Conservation (phyloP, 2,329 filamentous ascomycete species). For the Cladosporium oxysporum region DNA sequence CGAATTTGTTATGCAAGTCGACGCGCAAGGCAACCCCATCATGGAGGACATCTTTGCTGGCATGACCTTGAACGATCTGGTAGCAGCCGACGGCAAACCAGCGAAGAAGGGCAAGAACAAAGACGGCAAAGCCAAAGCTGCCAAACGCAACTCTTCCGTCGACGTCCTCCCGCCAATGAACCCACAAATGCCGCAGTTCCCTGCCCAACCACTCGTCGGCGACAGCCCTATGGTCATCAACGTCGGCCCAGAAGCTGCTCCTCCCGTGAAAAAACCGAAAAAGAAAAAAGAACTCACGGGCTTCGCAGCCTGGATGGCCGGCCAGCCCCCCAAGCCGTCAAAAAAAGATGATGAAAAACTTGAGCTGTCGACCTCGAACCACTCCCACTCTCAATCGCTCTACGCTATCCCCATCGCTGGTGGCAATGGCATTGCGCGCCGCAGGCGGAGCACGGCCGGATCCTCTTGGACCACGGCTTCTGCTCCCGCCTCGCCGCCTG, state of each 20-base stretch:
- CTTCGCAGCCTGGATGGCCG: conserved; percentile 34
- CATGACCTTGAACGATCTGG: background rate
- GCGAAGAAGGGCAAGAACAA: conserved; percentile 16
- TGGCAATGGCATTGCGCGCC: conserved; percentile 3
- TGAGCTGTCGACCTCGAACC: conserved; percentile 19
- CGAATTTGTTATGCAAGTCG: conserved; percentile 4
- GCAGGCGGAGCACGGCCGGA: conserved; percentile 13
- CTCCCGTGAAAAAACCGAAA: conserved; percentile 22
- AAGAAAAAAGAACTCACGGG: conserved; percentile 31
- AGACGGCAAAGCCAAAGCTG: conserved; percentile 1
- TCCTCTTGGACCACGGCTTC: conserved; percentile 15
- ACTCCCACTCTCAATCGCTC: background rate
- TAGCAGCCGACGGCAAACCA: background rate
- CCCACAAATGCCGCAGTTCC: background rate
- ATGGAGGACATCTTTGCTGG: conserved; percentile 24
- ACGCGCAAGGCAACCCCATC: conserved; percentile 11
- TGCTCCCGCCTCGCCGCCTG: background rate
- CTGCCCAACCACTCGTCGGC: background rate
- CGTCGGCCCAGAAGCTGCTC: conserved; percentile 8
- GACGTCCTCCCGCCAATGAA: background rate
- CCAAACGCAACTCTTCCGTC: conserved; percentile 8
- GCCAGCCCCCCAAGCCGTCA: conserved; percentile 22
- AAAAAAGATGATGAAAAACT: conserved; percentile 30
- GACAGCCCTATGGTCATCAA: conserved; percentile 5
- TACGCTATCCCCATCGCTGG: background rate